Percentiles rank a stretch among this genome's conserved stretches.
These are phyloP conservation scores for Phytomonas francai DNA, from an alignment of 208 protist genomes.

Conservation along the genomic window DNA sequence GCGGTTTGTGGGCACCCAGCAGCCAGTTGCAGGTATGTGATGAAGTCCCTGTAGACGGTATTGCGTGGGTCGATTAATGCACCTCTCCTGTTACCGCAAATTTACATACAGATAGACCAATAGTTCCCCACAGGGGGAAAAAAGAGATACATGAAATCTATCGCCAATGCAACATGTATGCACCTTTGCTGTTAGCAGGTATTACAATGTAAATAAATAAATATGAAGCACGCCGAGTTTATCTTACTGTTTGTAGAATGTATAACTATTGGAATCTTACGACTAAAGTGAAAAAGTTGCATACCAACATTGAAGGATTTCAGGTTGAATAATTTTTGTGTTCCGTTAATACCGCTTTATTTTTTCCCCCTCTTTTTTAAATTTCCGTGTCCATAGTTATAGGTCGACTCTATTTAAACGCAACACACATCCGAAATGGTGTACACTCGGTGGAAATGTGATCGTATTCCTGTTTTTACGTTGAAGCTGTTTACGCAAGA, in stretches of 20 bases:
- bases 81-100: not conserved
- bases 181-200: not conserved
- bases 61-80: constrained; percentile 20
- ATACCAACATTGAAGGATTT: not conserved
- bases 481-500: constrained; percentile 85
- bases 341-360: not conserved
- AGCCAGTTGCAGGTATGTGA: constrained; percentile 52
- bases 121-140: too few species aligned
- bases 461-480: constrained; percentile 76
- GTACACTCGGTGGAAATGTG: constrained; percentile 91
- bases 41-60: constrained; percentile 28
- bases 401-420: not conserved
- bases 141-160: not conserved
- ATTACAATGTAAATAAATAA: not conserved
- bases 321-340: not conserved
- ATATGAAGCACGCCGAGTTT: not conserved
- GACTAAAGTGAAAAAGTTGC: not conserved
- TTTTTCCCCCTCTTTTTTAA: constrained; percentile 5
- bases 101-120: not conserved
- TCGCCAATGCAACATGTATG: not conserved
- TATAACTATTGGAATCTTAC: not conserved
- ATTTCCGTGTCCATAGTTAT: constrained; percentile 2
- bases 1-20: constrained; percentile 67
- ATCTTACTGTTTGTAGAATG: not conserved
- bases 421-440: constrained; percentile 48